These are phyloP conservation scores for Theileria parva DNA, from an alignment of 169 alveolate species.

Conservation along the genomic window DNA sequence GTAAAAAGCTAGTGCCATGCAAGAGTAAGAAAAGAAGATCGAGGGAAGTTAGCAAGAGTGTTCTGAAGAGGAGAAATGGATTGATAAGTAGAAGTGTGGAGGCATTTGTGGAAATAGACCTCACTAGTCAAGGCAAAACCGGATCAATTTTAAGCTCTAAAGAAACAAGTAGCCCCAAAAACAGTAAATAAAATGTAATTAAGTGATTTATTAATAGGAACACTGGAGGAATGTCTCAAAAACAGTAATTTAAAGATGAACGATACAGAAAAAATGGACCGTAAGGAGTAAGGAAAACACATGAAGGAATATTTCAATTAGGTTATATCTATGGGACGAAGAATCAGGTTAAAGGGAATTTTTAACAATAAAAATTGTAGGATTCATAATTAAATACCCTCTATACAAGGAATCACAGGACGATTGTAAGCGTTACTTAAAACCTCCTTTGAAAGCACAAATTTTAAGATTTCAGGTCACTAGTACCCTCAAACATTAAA, in stretches of 20 bases:
- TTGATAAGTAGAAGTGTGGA: background rate
- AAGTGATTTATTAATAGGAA: background rate
- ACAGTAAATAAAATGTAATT: conserved; percentile 2
- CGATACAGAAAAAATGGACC: background rate
- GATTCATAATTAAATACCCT: conserved; percentile 51
- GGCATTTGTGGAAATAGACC: conserved; percentile 1
- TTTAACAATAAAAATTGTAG: background rate
- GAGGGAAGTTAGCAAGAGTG: background rate
- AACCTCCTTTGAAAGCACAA: background rate
- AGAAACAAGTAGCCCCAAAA: background rate
- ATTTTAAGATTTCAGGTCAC: conserved; percentile 43
- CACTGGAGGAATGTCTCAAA: background rate
- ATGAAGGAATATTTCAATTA: background rate
- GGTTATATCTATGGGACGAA: conserved; percentile 62
- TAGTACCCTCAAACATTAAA: conserved; percentile 29
- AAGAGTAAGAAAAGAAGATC: background rate
- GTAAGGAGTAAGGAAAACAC: conserved; percentile 2
- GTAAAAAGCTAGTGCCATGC: conserved; percentile 19
- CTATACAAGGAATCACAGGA: conserved; percentile 48
- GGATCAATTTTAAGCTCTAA: background rate
- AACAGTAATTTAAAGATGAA: background rate
- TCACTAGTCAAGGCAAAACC: background rate
- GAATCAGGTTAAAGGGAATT: conserved; percentile 34
- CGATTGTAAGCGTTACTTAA: conserved; percentile 15
- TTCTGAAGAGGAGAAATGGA: background rate